A percentile compares a stretch with the other conserved stretches of the same genome.
Conservation (phyloP, 352 stramenopile genomes). For the Phytophthora ohioensis region DNA sequence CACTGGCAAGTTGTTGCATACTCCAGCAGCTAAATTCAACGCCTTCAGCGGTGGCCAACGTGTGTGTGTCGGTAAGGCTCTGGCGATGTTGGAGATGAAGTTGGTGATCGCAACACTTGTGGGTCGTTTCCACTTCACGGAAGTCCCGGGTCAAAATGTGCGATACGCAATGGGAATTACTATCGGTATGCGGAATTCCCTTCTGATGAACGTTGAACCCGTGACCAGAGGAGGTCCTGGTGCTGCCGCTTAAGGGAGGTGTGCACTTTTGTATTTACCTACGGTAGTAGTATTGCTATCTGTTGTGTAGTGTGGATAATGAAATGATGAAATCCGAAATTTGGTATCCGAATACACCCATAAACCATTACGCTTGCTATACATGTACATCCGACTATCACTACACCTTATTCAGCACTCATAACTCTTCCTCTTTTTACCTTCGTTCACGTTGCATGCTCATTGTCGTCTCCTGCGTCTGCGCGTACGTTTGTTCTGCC, state of each 20-base stretch:
- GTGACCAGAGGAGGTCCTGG: conserved; percentile 8
- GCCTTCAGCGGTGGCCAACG: conserved; percentile 75
- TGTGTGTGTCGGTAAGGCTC: conserved; percentile 68
- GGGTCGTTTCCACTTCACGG: conserved; percentile 52
- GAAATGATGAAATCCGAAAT: neutral
- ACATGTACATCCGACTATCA: conserved; percentile 7
- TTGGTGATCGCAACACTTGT: conserved; percentile 59
- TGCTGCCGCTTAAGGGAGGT: conserved; percentile 18
- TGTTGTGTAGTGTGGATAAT: neutral
- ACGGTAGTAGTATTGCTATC: neutral
- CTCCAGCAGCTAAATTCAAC: conserved; percentile 69
- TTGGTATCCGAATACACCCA: neutral
- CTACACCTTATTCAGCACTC: neutral
- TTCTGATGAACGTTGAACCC: conserved; percentile 40
- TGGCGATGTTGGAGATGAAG: conserved; percentile 84
- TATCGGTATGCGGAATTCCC: conserved; percentile 49
- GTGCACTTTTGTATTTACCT: conserved; percentile 12
- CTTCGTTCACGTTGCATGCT: conserved; percentile 10
- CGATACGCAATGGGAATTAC: conserved; percentile 48
- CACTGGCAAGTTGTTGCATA: conserved; percentile 45
- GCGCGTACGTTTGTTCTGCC: conserved; percentile 19
- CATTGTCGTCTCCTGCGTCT: conserved; percentile 26
- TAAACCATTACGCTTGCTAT: neutral
- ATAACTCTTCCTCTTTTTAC: neutral
- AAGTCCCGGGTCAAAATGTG: conserved; percentile 41